Evolutionary conservation across 106 monocot species (phyloP).

Genomic region (Dioscorea zingiberensis): DNA sequence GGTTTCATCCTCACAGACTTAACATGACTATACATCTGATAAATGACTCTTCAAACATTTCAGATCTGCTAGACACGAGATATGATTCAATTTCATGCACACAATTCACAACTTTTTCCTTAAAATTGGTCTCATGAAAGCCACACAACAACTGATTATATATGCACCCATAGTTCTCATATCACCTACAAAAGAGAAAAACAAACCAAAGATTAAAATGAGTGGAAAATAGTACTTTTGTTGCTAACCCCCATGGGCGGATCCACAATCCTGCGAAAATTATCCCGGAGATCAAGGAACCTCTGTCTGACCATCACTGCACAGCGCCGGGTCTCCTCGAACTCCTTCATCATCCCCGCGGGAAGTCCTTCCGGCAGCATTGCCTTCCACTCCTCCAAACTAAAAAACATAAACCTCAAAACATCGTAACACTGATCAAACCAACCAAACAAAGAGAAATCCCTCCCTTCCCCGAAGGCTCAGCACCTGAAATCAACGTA

Average conservation of each 20-base stretch:
- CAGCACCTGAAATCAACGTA: neutral
- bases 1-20: no score
- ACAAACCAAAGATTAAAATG: neutral
- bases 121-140: no score
- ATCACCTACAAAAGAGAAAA: neutral
- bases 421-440: neutral
- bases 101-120: no score
- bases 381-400: conserved; percentile 88
- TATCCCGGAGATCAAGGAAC: conserved; percentile 85
- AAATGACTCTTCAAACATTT: no score
- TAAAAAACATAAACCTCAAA: neutral
- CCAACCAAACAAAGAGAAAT: neutral
- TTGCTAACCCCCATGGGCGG: conserved; percentile 4
- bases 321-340: conserved; percentile 84
- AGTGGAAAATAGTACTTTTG: conserved; percentile 52
- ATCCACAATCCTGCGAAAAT: conserved; percentile 22
- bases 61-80: no score
- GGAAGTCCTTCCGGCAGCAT: conserved; percentile 89
- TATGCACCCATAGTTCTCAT: neutral
- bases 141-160: no score
- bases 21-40: no score
- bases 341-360: conserved; percentile 79
- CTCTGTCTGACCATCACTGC: conserved; percentile 89
- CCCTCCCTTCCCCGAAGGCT: no score
- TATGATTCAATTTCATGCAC: no score